Evolutionary conservation across 2,329 filamentous ascomycete species (phyloP).

Genomic region (Exophiala sideris): DNA sequence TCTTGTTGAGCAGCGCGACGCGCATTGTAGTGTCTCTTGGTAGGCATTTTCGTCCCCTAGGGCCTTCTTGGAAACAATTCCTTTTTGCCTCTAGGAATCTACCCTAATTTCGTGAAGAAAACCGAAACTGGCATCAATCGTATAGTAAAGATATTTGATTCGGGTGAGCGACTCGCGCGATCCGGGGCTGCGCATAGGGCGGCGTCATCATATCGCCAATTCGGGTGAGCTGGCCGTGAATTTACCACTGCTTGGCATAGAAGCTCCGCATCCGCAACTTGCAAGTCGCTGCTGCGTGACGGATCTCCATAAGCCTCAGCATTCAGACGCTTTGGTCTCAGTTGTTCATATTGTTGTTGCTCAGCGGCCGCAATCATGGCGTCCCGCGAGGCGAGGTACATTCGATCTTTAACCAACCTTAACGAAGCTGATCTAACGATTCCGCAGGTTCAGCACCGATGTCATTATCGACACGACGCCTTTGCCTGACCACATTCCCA

Average conservation of each 20-base stretch:
- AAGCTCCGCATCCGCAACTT: slow-evolving; percentile 3
- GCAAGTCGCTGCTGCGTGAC: too few species aligned
- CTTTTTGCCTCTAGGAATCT: too few species aligned
- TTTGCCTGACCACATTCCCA: slow-evolving; percentile 84
- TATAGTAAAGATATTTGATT: too few species aligned
- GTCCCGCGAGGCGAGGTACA: slow-evolving; percentile 25
- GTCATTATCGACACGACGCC: slow-evolving; percentile 94
- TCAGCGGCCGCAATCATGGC: slow-evolving; percentile 19
- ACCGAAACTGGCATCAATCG: too few species aligned
- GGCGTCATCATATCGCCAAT: slow-evolving; percentile 3
- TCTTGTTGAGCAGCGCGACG: too few species aligned
- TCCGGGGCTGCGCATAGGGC: not conserved
- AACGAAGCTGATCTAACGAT: not conserved
- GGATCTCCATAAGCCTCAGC: not conserved
- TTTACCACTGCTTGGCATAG: slow-evolving; percentile 3
- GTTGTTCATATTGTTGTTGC: not conserved
- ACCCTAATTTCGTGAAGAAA: too few species aligned
- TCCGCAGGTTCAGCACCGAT: slow-evolving; percentile 85
- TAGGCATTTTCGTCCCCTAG: too few species aligned
- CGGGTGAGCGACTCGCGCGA: too few species aligned
- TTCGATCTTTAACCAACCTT: not conserved
- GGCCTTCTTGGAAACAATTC: too few species aligned
- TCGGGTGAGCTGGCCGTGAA: not conserved
- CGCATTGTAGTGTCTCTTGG: too few species aligned
- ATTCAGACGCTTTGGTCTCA: slow-evolving; percentile 1